A percentile compares a stretch with the other conserved stretches of the same genome.
These are phyloP conservation scores for Sphaerulina populicola DNA, from an alignment of 2,329 filamentous ascomycete species.

Conservation along the genomic window DNA sequence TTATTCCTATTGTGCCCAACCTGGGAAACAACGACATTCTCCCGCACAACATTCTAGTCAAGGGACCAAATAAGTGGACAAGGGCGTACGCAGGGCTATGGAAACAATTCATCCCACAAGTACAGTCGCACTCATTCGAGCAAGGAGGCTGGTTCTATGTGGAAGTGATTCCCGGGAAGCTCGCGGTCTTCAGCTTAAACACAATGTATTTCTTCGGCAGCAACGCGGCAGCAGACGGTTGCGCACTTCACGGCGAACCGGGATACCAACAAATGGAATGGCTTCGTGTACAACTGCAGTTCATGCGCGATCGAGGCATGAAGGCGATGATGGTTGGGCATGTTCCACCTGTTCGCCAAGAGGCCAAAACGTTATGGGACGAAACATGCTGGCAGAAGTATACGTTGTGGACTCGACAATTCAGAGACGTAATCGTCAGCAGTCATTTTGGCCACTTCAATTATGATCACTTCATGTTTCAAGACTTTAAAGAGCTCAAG, in stretches of 20 bases:
- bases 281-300: conserved; percentile 79
- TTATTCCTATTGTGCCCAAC: conserved; percentile 76
- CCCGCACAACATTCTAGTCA: conserved; percentile 85
- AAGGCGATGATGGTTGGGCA: conserved; percentile 93
- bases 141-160: conserved; percentile 91
- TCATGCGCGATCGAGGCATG: conserved; percentile 73
- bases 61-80: conserved; percentile 82
- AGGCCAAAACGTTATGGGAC: conserved; percentile 82
- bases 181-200: conserved; percentile 90
- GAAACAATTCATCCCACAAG: conserved; percentile 80
- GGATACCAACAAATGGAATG: conserved; percentile 95
- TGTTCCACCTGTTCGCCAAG: conserved; percentile 80
- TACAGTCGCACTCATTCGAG: conserved; percentile 81
- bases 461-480: conserved; percentile 90
- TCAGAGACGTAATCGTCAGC: conserved; percentile 76
- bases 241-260: conserved; percentile 66
- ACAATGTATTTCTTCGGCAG: conserved; percentile 84
- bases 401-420: conserved; percentile 80
- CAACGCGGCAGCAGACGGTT: conserved; percentile 90
- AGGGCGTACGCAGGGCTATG: conserved; percentile 69
- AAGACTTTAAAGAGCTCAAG: conserved; percentile 71
- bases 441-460: conserved; percentile 95
- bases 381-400: conserved; percentile 99
- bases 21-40: conserved; percentile 97
- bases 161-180: conserved; percentile 76